Conservation (phyloP, 2,329 filamentous ascomycete species). For the Setomelanomma holmii region DNA sequence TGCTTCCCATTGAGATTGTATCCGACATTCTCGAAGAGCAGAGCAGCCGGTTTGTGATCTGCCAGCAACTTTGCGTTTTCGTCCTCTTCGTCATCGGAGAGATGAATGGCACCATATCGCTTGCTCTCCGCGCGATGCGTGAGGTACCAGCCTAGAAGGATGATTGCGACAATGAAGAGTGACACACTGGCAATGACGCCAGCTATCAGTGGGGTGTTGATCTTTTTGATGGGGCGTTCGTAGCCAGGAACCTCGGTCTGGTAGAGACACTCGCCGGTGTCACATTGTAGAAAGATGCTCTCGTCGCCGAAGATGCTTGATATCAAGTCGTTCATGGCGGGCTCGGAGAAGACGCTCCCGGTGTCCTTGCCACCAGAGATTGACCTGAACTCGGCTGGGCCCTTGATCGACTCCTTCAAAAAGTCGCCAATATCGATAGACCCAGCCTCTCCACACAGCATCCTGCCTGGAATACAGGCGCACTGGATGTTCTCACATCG, state of each 20-base stretch:
- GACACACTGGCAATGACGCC: conserved; percentile 86
- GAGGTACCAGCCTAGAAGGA: conserved; percentile 85
- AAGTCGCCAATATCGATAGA: conserved; percentile 94
- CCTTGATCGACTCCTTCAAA: conserved; percentile 79
- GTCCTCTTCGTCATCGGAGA: conserved; percentile 83
- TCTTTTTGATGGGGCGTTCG: conserved; percentile 84
- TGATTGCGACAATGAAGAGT: conserved; percentile 86
- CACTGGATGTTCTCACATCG: conserved; percentile 85
- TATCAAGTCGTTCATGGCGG: conserved; percentile 90
- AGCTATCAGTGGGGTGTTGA: conserved; percentile 96
- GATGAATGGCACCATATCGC: conserved; percentile 74
- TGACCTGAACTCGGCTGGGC: conserved; percentile 85
- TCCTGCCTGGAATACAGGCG: conserved; percentile 85
- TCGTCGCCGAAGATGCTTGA: conserved; percentile 87
- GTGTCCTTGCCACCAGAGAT: conserved; percentile 66
- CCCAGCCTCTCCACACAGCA: conserved; percentile 90
- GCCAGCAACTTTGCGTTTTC: conserved; percentile 85
- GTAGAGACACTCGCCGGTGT: conserved; percentile 90
- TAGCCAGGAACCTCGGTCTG: conserved; percentile 93
- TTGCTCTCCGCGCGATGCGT: conserved; percentile 71
- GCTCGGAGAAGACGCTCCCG: conserved; percentile 87
- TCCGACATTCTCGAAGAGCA: conserved; percentile 87
- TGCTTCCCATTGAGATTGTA: conserved; percentile 88
- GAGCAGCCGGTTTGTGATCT: conserved; percentile 87
- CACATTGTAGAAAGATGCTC: conserved; percentile 83